phyloP scores from a whole-genome alignment of 768 basidiomycete genomes.

The Panaeolus papilionaceus region DNA sequence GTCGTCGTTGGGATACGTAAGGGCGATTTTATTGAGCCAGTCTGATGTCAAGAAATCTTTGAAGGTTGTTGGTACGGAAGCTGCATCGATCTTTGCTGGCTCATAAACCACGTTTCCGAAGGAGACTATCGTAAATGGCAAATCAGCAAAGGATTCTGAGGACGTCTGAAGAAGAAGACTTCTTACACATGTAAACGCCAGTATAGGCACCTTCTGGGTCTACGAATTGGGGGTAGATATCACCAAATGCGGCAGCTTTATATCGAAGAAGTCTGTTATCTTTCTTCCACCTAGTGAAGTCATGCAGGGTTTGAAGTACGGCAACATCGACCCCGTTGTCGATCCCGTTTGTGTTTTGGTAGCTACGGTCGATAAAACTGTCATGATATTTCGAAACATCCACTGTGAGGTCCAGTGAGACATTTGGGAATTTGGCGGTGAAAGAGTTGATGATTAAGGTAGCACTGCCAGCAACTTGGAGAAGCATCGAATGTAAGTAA shows the following conservation, averaged over 20 bases:
- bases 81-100: conserved; percentile 17
- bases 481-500: not conserved
- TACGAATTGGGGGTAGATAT: conserved; percentile 33
- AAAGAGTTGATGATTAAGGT: conserved; percentile 25
- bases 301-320: conserved; percentile 30
- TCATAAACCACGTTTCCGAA: conserved; percentile 30
- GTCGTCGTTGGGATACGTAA: conserved; percentile 36
- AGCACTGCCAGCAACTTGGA: not conserved
- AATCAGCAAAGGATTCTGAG: not conserved
- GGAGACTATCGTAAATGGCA: conserved; percentile 21
- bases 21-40: conserved; percentile 24
- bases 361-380: conserved; percentile 24
- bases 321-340: conserved; percentile 28
- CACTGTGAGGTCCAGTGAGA: conserved; percentile 24
- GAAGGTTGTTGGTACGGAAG: conserved; percentile 20
- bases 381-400: conserved; percentile 33
- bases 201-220: conserved; percentile 32
- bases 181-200: conserved; percentile 29
- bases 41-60: conserved; percentile 24
- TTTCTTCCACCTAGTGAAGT: conserved; percentile 32
- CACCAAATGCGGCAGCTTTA: conserved; percentile 31
- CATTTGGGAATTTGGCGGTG: conserved; percentile 26
- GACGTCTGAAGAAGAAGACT: not conserved
- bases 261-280: conserved; percentile 28
- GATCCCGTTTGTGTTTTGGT: conserved; percentile 22